Base-by-base conservation (phyloP, 495 filamentous ascomycete species). In the Aspergillus nidulans region DNA sequence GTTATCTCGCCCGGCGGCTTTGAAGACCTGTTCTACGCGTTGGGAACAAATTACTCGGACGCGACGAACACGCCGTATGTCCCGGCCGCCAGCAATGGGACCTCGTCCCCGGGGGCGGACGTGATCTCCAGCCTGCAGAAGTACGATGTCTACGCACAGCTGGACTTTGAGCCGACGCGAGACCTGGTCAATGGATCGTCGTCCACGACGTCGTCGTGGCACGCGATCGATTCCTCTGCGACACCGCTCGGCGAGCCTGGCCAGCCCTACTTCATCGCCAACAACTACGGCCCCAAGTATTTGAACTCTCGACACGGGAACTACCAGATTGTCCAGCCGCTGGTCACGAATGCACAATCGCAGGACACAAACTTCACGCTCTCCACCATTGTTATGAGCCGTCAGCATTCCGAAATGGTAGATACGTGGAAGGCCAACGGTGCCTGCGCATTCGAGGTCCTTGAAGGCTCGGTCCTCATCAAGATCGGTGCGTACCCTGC, bases 1-100 rank as follows among this genome's bases (percentile, higher is more conserved):
- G 67, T 76, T 0, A 66, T 78, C 28, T 61, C 64, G 3, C 75
- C 75, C 18, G 75, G 75, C 42, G 74, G 74, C 9, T 76, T 77
- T 39, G 75, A 78, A 66, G 67, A 70, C 9, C 63, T 73, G 5
- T 76, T 76, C 52, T 72, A 66, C 55, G 42, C 63, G 44, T 63
- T 74, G 36, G 66, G 67, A 42, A 61, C 57, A 1, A 69, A 68
- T 48, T 63, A 55, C 49, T 58, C 59, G 20, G 64, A 59, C 7
- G 36, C 26, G 21, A 72, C 65, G 15, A 55, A 65, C 48, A 66
- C 70, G 0, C 64, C 69, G 25, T 73, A 67, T 42, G 55, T 63
- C 16, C 70, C 70, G 5, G 34, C 40, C 1, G 25, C 32, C 10
- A 28, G 20, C 25, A 65, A 61, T 47, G 40, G 30, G 38, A 53